Conservation (phyloP, 352 stramenopile genomes). For the Discostella stelligera region DNA sequence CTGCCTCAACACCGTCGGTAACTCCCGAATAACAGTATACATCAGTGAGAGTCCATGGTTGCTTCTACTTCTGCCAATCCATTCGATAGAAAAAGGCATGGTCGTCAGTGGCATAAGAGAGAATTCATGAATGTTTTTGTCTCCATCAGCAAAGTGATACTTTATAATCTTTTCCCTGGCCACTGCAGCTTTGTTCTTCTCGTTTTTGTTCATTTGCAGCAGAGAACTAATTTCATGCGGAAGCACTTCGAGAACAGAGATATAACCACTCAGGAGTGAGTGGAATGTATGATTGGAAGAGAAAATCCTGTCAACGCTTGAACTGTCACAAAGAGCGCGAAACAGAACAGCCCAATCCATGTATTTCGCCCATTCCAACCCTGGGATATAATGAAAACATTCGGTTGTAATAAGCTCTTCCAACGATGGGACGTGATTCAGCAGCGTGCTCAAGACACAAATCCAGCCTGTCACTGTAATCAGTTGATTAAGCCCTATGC, state of each 20-base stretch:
- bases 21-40: not conserved
- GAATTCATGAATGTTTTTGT: not conserved
- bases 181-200: not conserved
- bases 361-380: not conserved
- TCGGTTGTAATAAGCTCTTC: too few species aligned
- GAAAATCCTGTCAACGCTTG: not conserved
- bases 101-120: not conserved
- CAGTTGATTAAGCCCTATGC: slow-evolving; percentile 17
- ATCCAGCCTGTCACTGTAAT: not conserved
- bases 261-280: too few species aligned
- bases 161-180: slow-evolving; percentile 9
- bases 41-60: not conserved
- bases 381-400: too few species aligned
- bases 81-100: slow-evolving; percentile 4
- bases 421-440: not conserved
- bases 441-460: not conserved
- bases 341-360: not conserved
- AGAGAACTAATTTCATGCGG: not conserved
- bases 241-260: too few species aligned
- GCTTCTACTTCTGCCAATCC: slow-evolving; percentile 13
- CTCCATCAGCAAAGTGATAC: not conserved
- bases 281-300: not conserved
- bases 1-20: not conserved
- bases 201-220: slow-evolving; percentile 2
- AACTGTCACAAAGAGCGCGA: not conserved